Evolutionary conservation across 2,329 filamentous ascomycete species (phyloP).

Genomic region (Onygena corvina): DNA sequence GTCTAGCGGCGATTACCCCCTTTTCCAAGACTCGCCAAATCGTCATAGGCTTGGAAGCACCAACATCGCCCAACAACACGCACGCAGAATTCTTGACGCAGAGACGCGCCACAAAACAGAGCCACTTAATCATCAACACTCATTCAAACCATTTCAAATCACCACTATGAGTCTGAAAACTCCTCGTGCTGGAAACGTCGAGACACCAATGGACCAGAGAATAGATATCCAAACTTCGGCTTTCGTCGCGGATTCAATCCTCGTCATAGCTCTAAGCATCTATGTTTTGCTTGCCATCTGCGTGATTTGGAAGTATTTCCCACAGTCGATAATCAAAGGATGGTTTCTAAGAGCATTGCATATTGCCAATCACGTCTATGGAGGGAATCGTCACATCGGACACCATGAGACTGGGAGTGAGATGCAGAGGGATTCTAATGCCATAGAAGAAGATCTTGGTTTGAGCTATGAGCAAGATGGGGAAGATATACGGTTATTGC

Average conservation of each 20-base stretch:
- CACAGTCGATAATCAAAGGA: not conserved
- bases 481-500: constrained; percentile 12
- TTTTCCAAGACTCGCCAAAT: too few species aligned
- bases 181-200: not conserved
- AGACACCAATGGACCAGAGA: not conserved
- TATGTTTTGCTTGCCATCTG: constrained; percentile 16
- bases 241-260: constrained; percentile 13
- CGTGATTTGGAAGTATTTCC: constrained; percentile 3
- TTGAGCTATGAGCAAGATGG: constrained; percentile 13
- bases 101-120: too few species aligned
- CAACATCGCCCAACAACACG: too few species aligned
- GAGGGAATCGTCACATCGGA: constrained; percentile 13
- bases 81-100: too few species aligned
- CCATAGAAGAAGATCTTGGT: constrained; percentile 14
- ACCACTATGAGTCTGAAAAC: too few species aligned
- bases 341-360: not conserved
- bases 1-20: too few species aligned
- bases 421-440: too few species aligned
- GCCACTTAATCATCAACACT: too few species aligned
- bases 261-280: constrained; percentile 8
- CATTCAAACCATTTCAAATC: not conserved
- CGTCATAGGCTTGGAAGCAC: too few species aligned
- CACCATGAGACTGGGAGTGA: too few species aligned
- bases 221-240: not conserved
- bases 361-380: constrained; percentile 17